A percentile compares a stretch with the other conserved stretches of the same genome.
Conservation (phyloP, 805 yeast genomes). For the Myxozyma kluyveri region DNA sequence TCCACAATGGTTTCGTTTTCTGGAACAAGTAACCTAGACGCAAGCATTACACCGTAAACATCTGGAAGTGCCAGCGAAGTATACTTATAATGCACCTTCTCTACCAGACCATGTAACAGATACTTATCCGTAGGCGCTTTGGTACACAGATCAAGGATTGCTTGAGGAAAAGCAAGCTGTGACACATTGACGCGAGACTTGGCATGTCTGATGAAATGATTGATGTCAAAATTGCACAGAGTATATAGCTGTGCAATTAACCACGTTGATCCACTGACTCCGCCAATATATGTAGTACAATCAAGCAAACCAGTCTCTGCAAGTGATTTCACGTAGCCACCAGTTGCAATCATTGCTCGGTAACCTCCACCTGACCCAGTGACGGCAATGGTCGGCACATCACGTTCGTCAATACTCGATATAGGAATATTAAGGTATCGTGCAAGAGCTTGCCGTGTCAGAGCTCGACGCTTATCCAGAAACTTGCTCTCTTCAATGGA, state of each 20-base stretch:
- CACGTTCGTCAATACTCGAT: constrained; percentile 26
- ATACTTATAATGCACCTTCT: constrained; percentile 19
- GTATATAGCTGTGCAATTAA: constrained; percentile 29
- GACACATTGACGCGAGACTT: constrained; percentile 23
- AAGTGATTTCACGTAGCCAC: constrained; percentile 29
- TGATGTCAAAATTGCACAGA: constrained; percentile 19
- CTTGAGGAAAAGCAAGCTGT: constrained; percentile 29
- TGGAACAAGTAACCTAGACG: constrained; percentile 30
- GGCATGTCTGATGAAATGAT: constrained; percentile 20
- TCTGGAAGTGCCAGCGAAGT: constrained; percentile 24
- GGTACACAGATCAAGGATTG: constrained; percentile 24
- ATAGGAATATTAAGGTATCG: constrained; percentile 23
- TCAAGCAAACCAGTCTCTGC: constrained; percentile 29
- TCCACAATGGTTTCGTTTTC: constrained; percentile 18
- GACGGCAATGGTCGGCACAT: constrained; percentile 31
- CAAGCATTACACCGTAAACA: constrained; percentile 29
- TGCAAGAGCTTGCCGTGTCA: constrained; percentile 25
- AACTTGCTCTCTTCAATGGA: constrained; percentile 24
- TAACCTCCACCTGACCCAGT: constrained; percentile 35
- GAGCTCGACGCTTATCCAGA: constrained; percentile 15
- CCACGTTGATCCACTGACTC: constrained; percentile 34
- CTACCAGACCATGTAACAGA: constrained; percentile 27
- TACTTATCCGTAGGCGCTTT: constrained; percentile 30
- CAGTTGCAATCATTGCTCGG: constrained; percentile 31
- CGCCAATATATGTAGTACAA: constrained; percentile 31